Evolutionary conservation across 495 filamentous ascomycete species (phyloP).

Genomic region (Annulohypoxylon nitens): DNA sequence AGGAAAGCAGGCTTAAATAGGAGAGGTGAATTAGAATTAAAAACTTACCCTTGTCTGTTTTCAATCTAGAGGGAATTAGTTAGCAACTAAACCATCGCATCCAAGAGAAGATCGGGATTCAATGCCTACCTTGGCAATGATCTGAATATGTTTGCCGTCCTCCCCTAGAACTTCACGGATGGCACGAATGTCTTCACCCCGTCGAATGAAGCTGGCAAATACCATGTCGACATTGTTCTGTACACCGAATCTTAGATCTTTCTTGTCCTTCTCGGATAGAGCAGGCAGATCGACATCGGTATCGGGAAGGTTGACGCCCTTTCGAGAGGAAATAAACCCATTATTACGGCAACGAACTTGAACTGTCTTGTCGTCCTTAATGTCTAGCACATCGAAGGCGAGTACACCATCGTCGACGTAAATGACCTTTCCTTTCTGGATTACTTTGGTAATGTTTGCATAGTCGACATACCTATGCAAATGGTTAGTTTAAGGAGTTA

Average conservation of each 20-base stretch:
- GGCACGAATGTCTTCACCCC: constrained; percentile 87
- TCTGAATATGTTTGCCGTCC: constrained; percentile 97
- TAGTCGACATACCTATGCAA: constrained; percentile 91
- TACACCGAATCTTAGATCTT: constrained; percentile 92
- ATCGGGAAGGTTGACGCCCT: constrained; percentile 98
- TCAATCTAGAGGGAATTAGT: constrained; percentile 72
- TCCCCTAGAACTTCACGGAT: constrained; percentile 93
- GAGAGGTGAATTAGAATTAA: neutral
- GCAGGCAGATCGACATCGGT: constrained; percentile 98
- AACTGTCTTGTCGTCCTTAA: constrained; percentile 90
- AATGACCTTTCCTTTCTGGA: constrained; percentile 90
- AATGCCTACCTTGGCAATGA: constrained; percentile 82
- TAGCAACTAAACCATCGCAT: neutral
- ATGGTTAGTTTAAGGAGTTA: constrained; percentile 7
- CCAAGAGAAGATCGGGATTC: neutral
- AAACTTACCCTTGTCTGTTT: constrained; percentile 85
- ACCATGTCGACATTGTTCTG: constrained; percentile 99
- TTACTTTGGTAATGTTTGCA: constrained; percentile 99
- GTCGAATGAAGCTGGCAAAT: constrained; percentile 98
- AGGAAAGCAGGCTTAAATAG: neutral
- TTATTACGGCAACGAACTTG: constrained; percentile 90
- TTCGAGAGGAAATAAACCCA: constrained; percentile 96
- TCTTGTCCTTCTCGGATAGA: constrained; percentile 98
- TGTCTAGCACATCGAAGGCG: constrained; percentile 90
- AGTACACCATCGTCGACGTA: constrained; percentile 99